Evolutionary conservation across 2,329 filamentous ascomycete species (phyloP), one percentile per base, ranked within the genome.

Genomic region (Neurospora crassa): DNA sequence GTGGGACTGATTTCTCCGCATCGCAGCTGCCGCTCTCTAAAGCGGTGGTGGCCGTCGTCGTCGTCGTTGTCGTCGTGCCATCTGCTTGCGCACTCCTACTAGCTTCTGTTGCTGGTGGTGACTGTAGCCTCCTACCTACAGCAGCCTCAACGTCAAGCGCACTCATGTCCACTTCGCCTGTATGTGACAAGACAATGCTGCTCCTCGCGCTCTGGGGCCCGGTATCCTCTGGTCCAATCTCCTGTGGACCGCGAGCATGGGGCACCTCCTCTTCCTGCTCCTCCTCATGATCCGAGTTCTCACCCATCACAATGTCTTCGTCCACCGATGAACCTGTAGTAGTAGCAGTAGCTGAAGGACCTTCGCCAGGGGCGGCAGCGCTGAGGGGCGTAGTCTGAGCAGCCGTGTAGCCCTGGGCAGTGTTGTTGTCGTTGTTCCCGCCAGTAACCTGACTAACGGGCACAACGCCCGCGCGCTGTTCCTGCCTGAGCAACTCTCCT

Each of bases 211-310:
- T 82, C 80, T 92, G 94, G 11, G 92, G 90, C 0, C 96, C 96
- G 74, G 93, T 91, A 78, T 99, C 96, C 76, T 92, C 90, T 72
- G 94, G 89, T 5, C 94, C 95, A 69, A 98, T 91, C 75, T 93
- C 87, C 40, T 93, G 89, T 0, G 96, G 96, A 0, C 95, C 95
- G 53, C 93, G 87, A 0, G 92, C 93, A 80, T 97, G 93, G 5
- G 94, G 92, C 69, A 89, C 85, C 72, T 92, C 86, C 7, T 85
- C 78, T 73, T 81, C 74, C 68, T 79, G 77, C 18, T 81, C 79
- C 2, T 77, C 76, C 37, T 77, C 78, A 18, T 77, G 75, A 43
- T 76, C 73, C 12, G 53, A 75, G 75, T 67, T 76, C 47, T 75
- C 73, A 45, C 70, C 76, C 72, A 79, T 79, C 69, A 71, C 75